Base-by-base conservation (phyloP, 2,329 filamentous ascomycete species). In the Exserohilum turcica region DNA sequence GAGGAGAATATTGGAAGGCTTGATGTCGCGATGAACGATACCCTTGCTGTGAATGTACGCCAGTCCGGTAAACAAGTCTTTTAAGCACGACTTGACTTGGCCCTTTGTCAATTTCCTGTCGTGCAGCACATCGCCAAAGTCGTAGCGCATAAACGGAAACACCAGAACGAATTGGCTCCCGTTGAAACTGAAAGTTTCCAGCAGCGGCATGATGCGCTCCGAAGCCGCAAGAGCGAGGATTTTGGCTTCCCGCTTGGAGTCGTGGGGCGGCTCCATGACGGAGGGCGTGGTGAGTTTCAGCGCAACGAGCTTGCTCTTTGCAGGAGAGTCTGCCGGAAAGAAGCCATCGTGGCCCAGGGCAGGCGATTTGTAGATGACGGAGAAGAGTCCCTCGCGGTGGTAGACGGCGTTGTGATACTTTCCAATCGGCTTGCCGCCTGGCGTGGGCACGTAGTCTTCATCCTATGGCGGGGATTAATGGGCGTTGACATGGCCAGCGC, bases 11-110 rank as follows among this genome's bases (percentile, higher is more conserved):
- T 96, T 96, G 0, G 91, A 92, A 0, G 94, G 94, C 69, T 99
- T 99, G 70, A 99, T 79, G 69, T 99, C 94, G 51, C 94, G 87
- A 72, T 99, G 94, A 48, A 99, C 88, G 52, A 99, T 92, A 6
- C 86, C 88, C 19, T 85, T 77, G 6, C 73, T 63, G 71, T 99
- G 94, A 2, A 97, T 79, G 63, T 89, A 82, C 2, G 77, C 77
- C 2, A 99, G 81, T 6, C 85, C 92, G 3, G 76, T 73, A 68
- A 97, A 89, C 6, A 94, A 69, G 61, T 92, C 86, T 9, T 76
- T 75, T 81, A 94, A 72, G 79, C 84, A 77, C 10, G 74, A 69
- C 43, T 73, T 75, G 6, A 70, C 73, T 48, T 83, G 78, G 6
- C 57, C 39, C 42, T 74, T 60, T 40, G 70, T 61, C 52, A 74